phyloP scores from a whole-genome alignment of 306 rosid genomes.

The Prunus mume region DNA sequence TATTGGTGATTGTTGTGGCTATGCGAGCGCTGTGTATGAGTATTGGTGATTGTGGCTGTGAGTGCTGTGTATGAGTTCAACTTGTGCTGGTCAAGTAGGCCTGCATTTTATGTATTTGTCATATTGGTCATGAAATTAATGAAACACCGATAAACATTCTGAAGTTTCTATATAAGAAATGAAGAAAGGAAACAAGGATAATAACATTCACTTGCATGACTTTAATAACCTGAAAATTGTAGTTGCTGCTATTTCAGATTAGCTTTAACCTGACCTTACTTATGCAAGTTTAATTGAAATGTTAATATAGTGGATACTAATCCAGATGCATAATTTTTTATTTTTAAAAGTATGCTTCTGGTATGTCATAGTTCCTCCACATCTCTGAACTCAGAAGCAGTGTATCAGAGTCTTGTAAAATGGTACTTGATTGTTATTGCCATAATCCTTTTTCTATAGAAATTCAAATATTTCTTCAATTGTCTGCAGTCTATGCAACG shows the following conservation, averaged over 20 bases:
- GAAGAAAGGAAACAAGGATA: background rate
- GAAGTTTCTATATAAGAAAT: background rate
- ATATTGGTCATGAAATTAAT: background rate
- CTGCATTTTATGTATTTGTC: background rate
- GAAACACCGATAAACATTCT: background rate
- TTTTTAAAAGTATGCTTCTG: background rate
- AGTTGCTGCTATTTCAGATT: background rate
- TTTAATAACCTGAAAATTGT: background rate
- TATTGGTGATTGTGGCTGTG: slow-evolving; percentile 1
- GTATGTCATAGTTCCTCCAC: background rate
- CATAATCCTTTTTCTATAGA: background rate
- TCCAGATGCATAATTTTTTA: background rate
- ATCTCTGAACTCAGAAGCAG: background rate
- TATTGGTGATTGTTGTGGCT: slow-evolving; percentile 2
- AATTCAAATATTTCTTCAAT: background rate
- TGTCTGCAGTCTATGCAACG: slow-evolving; percentile 59
- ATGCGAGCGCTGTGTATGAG: background rate
- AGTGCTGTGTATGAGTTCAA: background rate
- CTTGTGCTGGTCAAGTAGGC: background rate
- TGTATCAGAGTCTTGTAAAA: background rate
- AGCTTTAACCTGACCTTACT: slow-evolving; percentile 1
- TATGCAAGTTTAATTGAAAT: background rate
- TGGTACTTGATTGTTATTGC: background rate
- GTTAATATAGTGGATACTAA: background rate
- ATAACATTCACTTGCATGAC: background rate